Evolutionary conservation across 345 rosid species (phyloP).

Genomic region (Arabis alpina): DNA sequence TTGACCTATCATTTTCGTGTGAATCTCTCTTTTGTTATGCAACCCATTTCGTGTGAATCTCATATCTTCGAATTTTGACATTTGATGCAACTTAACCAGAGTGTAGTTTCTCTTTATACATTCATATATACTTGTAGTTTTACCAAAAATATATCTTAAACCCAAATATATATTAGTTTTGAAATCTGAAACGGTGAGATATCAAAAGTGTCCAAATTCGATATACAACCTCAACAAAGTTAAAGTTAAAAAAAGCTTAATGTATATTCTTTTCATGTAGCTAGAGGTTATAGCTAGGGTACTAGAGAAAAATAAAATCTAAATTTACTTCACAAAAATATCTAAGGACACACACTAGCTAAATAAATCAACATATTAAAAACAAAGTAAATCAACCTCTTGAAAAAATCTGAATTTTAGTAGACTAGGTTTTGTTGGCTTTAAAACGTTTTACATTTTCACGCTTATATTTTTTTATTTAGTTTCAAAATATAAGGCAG

Average conservation of each 20-base stretch:
- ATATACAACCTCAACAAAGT: neutral
- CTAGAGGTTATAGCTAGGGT: conserved; percentile 11
- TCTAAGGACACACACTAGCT: neutral
- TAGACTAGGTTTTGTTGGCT: neutral
- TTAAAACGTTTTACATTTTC: neutral
- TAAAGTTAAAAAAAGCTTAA: neutral
- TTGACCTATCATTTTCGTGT: neutral
- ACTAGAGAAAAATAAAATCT: neutral
- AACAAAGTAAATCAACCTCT: too few relatives aligned
- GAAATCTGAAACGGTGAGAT: neutral
- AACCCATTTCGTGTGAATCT: neutral
- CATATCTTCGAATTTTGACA: conserved; percentile 7
- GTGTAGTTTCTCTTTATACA: too few relatives aligned
- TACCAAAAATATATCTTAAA: too few relatives aligned
- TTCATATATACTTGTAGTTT: too few relatives aligned
- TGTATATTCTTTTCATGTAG: conserved; percentile 4
- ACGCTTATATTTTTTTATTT: neutral
- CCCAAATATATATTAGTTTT: neutral
- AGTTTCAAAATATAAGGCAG: neutral
- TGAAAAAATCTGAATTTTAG: neutral
- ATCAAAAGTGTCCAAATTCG: neutral
- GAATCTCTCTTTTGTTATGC: neutral
- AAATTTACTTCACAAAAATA: neutral
- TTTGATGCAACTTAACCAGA: neutral
- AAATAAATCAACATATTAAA: too few relatives aligned